These are phyloP conservation scores for Cyberlindnera petersonii DNA, from an alignment of 805 yeast species.

Conservation along the genomic window DNA sequence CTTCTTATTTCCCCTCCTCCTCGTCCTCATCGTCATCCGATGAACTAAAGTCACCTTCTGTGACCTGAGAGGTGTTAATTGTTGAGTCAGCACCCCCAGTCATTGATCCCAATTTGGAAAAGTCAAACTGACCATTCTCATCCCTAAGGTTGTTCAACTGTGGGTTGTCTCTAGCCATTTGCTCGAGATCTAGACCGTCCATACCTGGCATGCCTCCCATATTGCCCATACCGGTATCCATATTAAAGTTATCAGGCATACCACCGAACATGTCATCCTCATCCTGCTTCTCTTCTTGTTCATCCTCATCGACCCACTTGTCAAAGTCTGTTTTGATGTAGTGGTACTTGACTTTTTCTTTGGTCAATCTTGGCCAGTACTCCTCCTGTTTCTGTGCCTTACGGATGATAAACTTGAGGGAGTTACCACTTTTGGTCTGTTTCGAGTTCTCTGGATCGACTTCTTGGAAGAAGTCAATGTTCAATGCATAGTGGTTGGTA, in stretches of 20 bases:
- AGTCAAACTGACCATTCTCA: slow-evolving; percentile 25
- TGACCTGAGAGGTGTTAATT: slow-evolving; percentile 13
- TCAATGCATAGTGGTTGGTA: slow-evolving; percentile 50
- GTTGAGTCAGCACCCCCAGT: slow-evolving; percentile 8
- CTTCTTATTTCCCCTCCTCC: too few species aligned
- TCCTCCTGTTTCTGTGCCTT: slow-evolving; percentile 68
- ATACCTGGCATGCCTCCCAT: slow-evolving; percentile 26
- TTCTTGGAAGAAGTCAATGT: slow-evolving; percentile 71
- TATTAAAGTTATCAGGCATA: slow-evolving; percentile 25
- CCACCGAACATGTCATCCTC: slow-evolving; percentile 35
- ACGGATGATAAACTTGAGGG: slow-evolving; percentile 58
- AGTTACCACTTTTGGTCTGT: slow-evolving; percentile 52
- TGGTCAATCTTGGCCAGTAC: slow-evolving; percentile 94
- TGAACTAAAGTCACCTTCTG: slow-evolving; percentile 29
- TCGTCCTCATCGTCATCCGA: slow-evolving; percentile 33
- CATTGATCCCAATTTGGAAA: slow-evolving; percentile 28
- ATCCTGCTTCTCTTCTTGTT: slow-evolving; percentile 52
- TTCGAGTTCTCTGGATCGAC: slow-evolving; percentile 64
- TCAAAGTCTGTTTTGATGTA: slow-evolving; percentile 92
- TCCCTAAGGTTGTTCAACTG: slow-evolving; percentile 14
- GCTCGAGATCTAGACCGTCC: slow-evolving; percentile 20
- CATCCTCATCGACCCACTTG: slow-evolving; percentile 98
- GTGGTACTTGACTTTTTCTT: slow-evolving; percentile 74
- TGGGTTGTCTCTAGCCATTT: slow-evolving; percentile 17
- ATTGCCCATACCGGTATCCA: slow-evolving; percentile 25